These are phyloP conservation scores for Hypsizygus ulmarius DNA, from an alignment of 1,284 basidiomycete species.

Conservation along the genomic window DNA sequence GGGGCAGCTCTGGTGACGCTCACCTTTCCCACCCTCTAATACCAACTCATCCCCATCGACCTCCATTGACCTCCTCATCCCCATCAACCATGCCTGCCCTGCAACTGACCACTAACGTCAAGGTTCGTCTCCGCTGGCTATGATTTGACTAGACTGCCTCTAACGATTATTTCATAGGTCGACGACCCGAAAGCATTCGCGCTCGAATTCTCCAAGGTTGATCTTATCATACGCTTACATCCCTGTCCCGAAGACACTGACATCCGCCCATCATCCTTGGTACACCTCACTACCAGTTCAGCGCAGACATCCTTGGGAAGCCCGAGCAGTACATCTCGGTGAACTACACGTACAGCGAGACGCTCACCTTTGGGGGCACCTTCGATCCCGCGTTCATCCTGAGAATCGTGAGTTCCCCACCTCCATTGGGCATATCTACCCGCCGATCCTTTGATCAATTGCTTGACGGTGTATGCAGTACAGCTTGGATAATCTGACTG, in stretches of 20 bases:
- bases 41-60: too few relatives aligned
- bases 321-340: slow-evolving; percentile 52
- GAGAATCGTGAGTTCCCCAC: slow-evolving; percentile 44
- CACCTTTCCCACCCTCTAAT: neutral
- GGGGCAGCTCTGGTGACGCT: too few relatives aligned
- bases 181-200: slow-evolving; percentile 51
- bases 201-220: slow-evolving; percentile 58
- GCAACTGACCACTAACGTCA: slow-evolving; percentile 58
- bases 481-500: slow-evolving; percentile 54
- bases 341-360: slow-evolving; percentile 53
- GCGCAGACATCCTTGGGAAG: slow-evolving; percentile 50
- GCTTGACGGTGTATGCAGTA: slow-evolving; percentile 32
- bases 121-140: slow-evolving; percentile 31
- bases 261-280: neutral
- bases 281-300: slow-evolving; percentile 32
- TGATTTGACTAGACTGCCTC: neutral
- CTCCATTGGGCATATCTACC: neutral
- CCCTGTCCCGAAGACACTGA: neutral
- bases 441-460: too few relatives aligned
- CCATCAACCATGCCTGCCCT: slow-evolving; percentile 53
- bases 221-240: neutral
- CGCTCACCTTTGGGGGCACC: slow-evolving; percentile 54
- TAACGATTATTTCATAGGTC: slow-evolving; percentile 30
- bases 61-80: too few relatives aligned
- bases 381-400: slow-evolving; percentile 64